Evolutionary conservation across 257 asterid species (phyloP), one percentile per base, ranked within the genome.

Genomic region (Solanum chiquidenum): DNA sequence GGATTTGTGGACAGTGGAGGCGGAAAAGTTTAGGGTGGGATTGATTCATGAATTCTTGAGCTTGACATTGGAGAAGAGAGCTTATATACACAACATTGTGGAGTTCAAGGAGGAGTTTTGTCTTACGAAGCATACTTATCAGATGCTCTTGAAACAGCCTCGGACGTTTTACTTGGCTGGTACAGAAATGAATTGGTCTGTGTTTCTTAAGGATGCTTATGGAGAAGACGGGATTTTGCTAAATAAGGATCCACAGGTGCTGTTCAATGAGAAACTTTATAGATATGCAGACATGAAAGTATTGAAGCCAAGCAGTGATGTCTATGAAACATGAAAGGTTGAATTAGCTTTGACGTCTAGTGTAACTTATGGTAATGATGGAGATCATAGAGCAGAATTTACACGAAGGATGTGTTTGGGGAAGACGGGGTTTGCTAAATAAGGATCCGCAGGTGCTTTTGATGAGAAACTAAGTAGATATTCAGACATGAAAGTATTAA

Each of bases 171-270:
- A 96, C 88, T 88, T 97, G 90, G 98, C 95, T 44, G 98, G 99
- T 31, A 96, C 99, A 3, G 96, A 96, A 95, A 97, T 97, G 99
- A 96, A 97, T 86, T 97, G 99, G 99, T 94, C 98, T 46, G 98
- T 96, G 76, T 96, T 97, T 91, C 88, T 97, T 77, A 97, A 93
- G 93, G 98, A 95, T 92, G 98, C 92, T 29, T 96, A 95, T 87
- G 94, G 94, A 37, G 98, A 93, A 77, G 97, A 95, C 27, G 98
- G 96, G 52, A 83, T 79, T 91, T 92, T 97, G 87, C 73, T 92
- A 12, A 37, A 87, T 38, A 96, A 95, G 93, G 98, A 95, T 92
- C 98, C 98, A 1, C 99, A 93, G 85, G 92, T 96, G 33, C 88
- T 79, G 89, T 97, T 97, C 90, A 93, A 94, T 77, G 95, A 94